phyloP scores from a whole-genome alignment of 1,139 yeast species.

The Schwanniomyces etchellsii region DNA sequence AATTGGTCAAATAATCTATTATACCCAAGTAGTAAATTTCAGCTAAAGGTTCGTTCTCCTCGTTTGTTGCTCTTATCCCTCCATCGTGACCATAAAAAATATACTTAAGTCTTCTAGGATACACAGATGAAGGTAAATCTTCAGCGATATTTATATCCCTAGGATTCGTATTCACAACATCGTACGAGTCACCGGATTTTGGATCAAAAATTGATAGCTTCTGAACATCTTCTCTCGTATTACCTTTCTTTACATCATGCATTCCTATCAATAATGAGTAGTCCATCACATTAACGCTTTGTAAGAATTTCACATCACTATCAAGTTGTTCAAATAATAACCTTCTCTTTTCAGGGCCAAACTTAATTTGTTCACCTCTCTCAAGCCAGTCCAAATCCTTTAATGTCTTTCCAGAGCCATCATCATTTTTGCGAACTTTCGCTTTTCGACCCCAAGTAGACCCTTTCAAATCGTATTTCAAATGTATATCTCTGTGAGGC shows the following conservation, averaged over 20 bases:
- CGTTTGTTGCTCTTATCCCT: slow-evolving; percentile 76
- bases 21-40: slow-evolving; percentile 88
- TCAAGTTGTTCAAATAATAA: slow-evolving; percentile 64
- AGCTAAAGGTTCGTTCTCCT: slow-evolving; percentile 53
- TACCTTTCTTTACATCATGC: slow-evolving; percentile 65
- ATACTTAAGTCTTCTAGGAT: slow-evolving; percentile 46
- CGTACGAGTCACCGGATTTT: slow-evolving; percentile 33
- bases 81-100: slow-evolving; percentile 79
- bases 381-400: slow-evolving; percentile 91
- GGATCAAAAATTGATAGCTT: slow-evolving; percentile 47
- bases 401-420: slow-evolving; percentile 39
- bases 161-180: slow-evolving; percentile 44
- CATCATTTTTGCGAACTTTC: slow-evolving; percentile 21
- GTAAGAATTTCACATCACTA: slow-evolving; percentile 67
- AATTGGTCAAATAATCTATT: slow-evolving; percentile 88
- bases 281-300: slow-evolving; percentile 86
- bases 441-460: slow-evolving; percentile 82
- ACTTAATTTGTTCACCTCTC: slow-evolving; percentile 50
- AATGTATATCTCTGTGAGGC: slow-evolving; percentile 83
- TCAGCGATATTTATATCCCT: slow-evolving; percentile 33
- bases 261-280: slow-evolving; percentile 85
- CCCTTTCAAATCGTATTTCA: slow-evolving; percentile 89
- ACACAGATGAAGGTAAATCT: slow-evolving; percentile 43
- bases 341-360: slow-evolving; percentile 66
- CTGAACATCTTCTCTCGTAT: slow-evolving; percentile 31